Conservation (phyloP, 2,329 filamentous ascomycete genomes). For the Diaporthe destruens region DNA sequence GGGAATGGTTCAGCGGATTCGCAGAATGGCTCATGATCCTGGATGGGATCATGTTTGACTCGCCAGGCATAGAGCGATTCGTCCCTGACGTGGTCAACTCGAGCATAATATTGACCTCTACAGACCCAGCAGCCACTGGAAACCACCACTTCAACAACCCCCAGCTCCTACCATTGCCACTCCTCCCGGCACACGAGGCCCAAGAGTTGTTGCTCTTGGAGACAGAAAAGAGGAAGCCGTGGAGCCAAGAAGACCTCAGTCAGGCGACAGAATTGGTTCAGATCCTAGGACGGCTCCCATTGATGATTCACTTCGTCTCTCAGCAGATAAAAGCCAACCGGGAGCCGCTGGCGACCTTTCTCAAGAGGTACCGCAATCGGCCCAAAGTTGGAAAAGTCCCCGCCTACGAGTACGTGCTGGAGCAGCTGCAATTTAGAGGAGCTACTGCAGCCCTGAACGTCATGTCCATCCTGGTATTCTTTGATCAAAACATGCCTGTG, state of each 20-base stretch:
- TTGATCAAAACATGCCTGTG: conserved; percentile 74
- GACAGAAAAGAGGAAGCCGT: conserved; percentile 69
- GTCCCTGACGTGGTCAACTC: conserved; percentile 74
- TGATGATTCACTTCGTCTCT: conserved; percentile 76
- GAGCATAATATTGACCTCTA: conserved; percentile 77
- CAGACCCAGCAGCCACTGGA: conserved; percentile 68
- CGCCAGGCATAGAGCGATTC: conserved; percentile 66
- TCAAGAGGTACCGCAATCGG: conserved; percentile 68
- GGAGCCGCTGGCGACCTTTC: conserved; percentile 72
- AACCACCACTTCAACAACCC: conserved; percentile 71
- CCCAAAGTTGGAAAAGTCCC: conserved; percentile 65
- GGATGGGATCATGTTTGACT: conserved; percentile 74
- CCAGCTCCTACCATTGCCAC: conserved; percentile 66
- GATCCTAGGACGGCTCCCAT: conserved; percentile 73
- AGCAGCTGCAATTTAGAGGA: conserved; percentile 61
- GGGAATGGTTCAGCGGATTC: conserved; percentile 70
- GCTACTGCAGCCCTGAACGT: conserved; percentile 71
- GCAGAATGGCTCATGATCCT: conserved; percentile 77
- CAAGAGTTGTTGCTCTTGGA: conserved; percentile 72
- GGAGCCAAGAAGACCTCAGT: conserved; percentile 64
- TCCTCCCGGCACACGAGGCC: conserved; percentile 68
- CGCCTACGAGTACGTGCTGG: conserved; percentile 61
- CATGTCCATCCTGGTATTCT: conserved; percentile 74
- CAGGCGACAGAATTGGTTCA: conserved; percentile 73
- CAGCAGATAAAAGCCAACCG: conserved; percentile 71